phyloP scores from a whole-genome alignment of 2,329 filamentous ascomycete species.

The Aspergillus sp. region DNA sequence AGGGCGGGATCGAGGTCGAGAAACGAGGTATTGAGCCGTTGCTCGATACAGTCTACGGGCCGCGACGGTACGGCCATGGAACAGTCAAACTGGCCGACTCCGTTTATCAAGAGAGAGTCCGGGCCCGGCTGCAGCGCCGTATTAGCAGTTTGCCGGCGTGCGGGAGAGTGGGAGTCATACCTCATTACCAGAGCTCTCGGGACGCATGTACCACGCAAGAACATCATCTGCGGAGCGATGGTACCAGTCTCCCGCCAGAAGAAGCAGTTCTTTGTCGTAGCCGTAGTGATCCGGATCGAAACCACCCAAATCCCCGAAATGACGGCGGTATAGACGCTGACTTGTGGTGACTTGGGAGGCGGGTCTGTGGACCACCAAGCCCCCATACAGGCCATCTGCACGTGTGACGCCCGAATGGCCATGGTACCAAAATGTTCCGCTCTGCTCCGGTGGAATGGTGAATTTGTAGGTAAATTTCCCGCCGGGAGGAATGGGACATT shows the following conservation, averaged over 20 bases:
- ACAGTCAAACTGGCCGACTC: constrained; percentile 47
- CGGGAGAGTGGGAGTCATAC: constrained; percentile 21
- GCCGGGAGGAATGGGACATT: constrained; percentile 66
- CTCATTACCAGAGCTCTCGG: constrained; percentile 47
- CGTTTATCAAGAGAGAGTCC: constrained; percentile 51
- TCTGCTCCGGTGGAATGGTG: constrained; percentile 38
- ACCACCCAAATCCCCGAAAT: not conserved
- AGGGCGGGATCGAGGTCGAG: constrained; percentile 26
- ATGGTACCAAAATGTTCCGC: constrained; percentile 53
- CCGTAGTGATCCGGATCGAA: constrained; percentile 6
- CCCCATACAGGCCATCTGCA: constrained; percentile 51
- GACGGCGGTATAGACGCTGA: constrained; percentile 14
- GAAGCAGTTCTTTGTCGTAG: constrained; percentile 44
- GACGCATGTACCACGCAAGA: constrained; percentile 45
- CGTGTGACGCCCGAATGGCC: constrained; percentile 46
- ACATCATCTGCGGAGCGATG: constrained; percentile 44
- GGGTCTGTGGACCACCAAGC: constrained; percentile 48
- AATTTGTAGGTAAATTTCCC: constrained; percentile 45
- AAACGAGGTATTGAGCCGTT: constrained; percentile 20
- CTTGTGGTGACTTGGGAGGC: constrained; percentile 21
- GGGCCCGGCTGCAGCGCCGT: constrained; percentile 44
- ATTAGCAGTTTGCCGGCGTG: not conserved
- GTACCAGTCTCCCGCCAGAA: constrained; percentile 55
- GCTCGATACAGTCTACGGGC: constrained; percentile 45
- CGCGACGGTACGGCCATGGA: constrained; percentile 46